Evolutionary conservation across 768 basidiomycete genomes (phyloP).

Genomic region (Tricholomella constricta): DNA sequence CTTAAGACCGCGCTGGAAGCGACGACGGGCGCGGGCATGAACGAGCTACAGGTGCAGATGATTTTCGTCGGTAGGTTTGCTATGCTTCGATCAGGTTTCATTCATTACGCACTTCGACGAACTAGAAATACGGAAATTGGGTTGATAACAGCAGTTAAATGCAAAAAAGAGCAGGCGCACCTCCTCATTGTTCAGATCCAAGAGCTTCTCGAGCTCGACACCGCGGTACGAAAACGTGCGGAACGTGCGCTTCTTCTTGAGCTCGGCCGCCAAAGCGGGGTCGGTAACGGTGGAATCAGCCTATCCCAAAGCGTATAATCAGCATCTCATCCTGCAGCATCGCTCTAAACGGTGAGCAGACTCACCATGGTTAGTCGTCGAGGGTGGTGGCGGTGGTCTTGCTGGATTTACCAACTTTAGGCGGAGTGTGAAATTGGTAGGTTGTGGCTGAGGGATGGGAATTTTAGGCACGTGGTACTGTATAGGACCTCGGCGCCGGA

Average conservation of each 20-base stretch:
- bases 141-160: neutral
- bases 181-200: slow-evolving; percentile 95
- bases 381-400: slow-evolving; percentile 42
- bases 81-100: neutral
- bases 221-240: slow-evolving; percentile 99
- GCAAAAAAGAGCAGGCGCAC: slow-evolving; percentile 47
- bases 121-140: slow-evolving; percentile 40
- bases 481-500: slow-evolving; percentile 48
- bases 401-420: slow-evolving; percentile 15
- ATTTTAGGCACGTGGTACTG: slow-evolving; percentile 52
- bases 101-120: slow-evolving; percentile 67
- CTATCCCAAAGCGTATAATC: slow-evolving; percentile 38
- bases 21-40: slow-evolving; percentile 96
- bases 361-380: slow-evolving; percentile 43
- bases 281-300: slow-evolving; percentile 87
- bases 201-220: slow-evolving; percentile 95
- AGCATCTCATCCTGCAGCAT: slow-evolving; percentile 1
- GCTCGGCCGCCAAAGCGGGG: slow-evolving; percentile 90
- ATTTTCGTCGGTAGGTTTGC: neutral
- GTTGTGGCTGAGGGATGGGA: slow-evolving; percentile 44
- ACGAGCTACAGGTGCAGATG: slow-evolving; percentile 68
- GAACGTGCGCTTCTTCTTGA: slow-evolving; percentile 99
- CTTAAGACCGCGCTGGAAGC: slow-evolving; percentile 99
- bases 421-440: slow-evolving; percentile 32
- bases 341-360: neutral